phyloP scores from a whole-genome alignment of 106 monocot species.

The Triglochin maritima region DNA sequence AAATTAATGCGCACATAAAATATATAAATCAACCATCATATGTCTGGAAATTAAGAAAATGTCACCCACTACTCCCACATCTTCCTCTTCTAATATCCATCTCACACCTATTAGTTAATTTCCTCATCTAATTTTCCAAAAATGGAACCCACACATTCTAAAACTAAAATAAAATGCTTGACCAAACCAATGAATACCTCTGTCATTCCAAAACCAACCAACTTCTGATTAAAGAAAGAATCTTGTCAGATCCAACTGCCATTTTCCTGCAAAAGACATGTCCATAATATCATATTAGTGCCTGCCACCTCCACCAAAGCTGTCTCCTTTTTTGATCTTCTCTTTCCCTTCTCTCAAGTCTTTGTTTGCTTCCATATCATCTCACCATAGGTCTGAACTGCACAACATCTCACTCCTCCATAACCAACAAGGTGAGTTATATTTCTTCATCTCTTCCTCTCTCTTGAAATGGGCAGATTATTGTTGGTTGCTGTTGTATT shows the following conservation, averaged over 20 bases:
- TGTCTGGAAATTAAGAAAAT: no score
- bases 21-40: no score
- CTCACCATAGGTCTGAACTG: not conserved
- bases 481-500: not conserved
- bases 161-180: no score
- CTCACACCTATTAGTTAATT: no score
- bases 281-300: not conserved
- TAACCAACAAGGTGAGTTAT: not conserved
- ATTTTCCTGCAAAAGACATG: not conserved
- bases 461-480: not conserved
- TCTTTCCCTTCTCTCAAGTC: not conserved
- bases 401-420: not conserved
- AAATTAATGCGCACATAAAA: no score
- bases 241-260: slow-evolving; percentile 2
- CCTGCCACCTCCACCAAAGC: not conserved
- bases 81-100: no score
- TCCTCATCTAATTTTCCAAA: no score
- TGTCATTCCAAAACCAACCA: no score
- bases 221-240: not conserved
- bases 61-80: no score
- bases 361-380: not conserved
- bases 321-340: not conserved
- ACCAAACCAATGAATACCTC: no score
- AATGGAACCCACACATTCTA: no score
- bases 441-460: not conserved